Conservation (phyloP, 495 filamentous ascomycete genomes). For the Penicillium daleae region DNA sequence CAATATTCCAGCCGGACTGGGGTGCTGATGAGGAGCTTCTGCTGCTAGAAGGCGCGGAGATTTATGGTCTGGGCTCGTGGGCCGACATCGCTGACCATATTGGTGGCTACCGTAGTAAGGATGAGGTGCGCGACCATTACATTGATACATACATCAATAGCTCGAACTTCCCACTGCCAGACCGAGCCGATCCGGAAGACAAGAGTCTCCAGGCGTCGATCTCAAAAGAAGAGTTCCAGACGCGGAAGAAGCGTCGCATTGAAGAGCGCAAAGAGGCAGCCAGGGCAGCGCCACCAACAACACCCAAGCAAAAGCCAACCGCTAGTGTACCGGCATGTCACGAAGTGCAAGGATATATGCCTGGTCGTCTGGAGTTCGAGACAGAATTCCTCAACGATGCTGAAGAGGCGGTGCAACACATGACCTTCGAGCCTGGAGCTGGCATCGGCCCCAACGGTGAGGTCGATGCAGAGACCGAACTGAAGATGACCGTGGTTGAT, state of each 20-base stretch:
- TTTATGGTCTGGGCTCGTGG: slow-evolving; percentile 96
- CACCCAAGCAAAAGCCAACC: slow-evolving; percentile 93
- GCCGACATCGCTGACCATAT: slow-evolving; percentile 98
- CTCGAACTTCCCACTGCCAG: slow-evolving; percentile 80
- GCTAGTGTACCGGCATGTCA: slow-evolving; percentile 93
- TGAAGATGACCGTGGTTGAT: slow-evolving; percentile 98
- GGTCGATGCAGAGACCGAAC: slow-evolving; percentile 89
- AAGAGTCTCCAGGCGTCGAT: slow-evolving; percentile 74
- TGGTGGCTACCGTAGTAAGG: slow-evolving; percentile 89
- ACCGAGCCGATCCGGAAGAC: slow-evolving; percentile 79
- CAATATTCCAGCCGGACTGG: slow-evolving; percentile 94
- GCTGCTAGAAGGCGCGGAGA: slow-evolving; percentile 93
- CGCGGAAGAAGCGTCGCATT: slow-evolving; percentile 90
- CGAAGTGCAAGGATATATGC: slow-evolving; percentile 98
- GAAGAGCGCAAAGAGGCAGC: slow-evolving; percentile 89
- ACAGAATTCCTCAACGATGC: slow-evolving; percentile 97
- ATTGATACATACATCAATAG: slow-evolving; percentile 84
- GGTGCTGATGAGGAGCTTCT: slow-evolving; percentile 95
- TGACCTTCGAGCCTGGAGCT: slow-evolving; percentile 97
- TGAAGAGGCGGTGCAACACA: slow-evolving; percentile 95
- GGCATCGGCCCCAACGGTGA: slow-evolving; percentile 86
- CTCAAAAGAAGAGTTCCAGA: slow-evolving; percentile 89
- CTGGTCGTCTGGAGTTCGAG: slow-evolving; percentile 95
- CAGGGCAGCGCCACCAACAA: slow-evolving; percentile 78
- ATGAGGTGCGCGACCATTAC: slow-evolving; percentile 94